Conservation (phyloP, 2,329 filamentous ascomycete genomes). For the Microdochium bolleyi region DNA sequence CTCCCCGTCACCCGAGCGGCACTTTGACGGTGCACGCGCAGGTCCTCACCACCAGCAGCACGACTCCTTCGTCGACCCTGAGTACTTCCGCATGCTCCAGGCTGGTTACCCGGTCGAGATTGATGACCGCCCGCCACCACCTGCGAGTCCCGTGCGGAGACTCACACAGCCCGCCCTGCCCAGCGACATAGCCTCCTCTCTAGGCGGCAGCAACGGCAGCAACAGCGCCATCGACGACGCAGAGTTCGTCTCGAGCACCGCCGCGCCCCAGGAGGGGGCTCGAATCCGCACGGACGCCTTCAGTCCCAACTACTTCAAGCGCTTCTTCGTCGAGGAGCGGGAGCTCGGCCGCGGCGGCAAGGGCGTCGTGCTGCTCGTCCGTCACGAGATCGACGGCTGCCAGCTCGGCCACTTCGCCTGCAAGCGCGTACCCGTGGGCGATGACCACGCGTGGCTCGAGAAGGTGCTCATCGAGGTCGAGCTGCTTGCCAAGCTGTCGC, state of each 20-base stretch:
- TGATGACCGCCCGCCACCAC: slow-evolving; percentile 33
- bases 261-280: slow-evolving; percentile 45
- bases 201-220: slow-evolving; percentile 2
- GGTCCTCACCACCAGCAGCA: slow-evolving; percentile 22
- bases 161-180: slow-evolving; percentile 37
- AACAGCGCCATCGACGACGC: slow-evolving; percentile 19
- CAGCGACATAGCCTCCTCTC: slow-evolving; percentile 5
- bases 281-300: slow-evolving; percentile 84
- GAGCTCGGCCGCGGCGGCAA: slow-evolving; percentile 87
- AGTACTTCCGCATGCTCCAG: slow-evolving; percentile 93
- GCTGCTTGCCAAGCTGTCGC: slow-evolving; percentile 81
- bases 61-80: slow-evolving; percentile 75
- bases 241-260: slow-evolving; percentile 47
- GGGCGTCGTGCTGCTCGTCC: slow-evolving; percentile 88
- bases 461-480: slow-evolving; percentile 92
- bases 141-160: slow-evolving; percentile 46
- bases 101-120: slow-evolving; percentile 33
- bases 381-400: slow-evolving; percentile 85
- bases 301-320: slow-evolving; percentile 84
- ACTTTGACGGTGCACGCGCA: slow-evolving; percentile 32
- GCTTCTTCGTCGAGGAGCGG: slow-evolving; percentile 84
- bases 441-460: slow-evolving; percentile 91
- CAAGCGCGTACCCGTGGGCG: slow-evolving; percentile 91
- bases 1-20: slow-evolving; percentile 37
- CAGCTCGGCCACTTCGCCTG: slow-evolving; percentile 87